Evolutionary conservation across 2,329 filamentous ascomycete species (phyloP), one percentile per base, ranked within the genome.

Genomic region (Alternaria tenuissima): DNA sequence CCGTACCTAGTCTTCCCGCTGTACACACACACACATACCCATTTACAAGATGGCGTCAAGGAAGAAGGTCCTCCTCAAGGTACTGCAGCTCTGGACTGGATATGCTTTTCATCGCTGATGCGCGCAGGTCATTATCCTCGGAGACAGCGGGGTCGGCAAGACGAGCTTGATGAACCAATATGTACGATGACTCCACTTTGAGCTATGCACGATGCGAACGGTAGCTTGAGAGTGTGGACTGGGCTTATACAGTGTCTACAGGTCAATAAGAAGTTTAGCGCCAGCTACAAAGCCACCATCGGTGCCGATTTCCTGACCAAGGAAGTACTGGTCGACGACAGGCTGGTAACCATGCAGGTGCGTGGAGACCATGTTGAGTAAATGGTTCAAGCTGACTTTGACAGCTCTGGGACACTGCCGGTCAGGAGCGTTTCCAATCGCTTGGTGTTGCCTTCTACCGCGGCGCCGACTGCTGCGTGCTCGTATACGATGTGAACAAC

Each of bases 91-190:
- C 20, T 9, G 7, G 4, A 2, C 5, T 6, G 11, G 18, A 43
- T 5, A n/a, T 34, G n/a, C 1, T 18, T 22, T 18, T 3, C 36
- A 7, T 28, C 3, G 44, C 68, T 75, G 53, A 75, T 54, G 61
- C 55, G 52, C 49, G 34, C 57, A 98, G 94, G 94, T 99, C 77
- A 99, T 99, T 77, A 98, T 99, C 82, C 90, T 99, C 72, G 95
- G 95, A 74, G 95, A 99, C 81, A 98, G 94, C 81, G 95, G 95
- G 83, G 95, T 99, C 65, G 95, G 95, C 80, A 99, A 99, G 87
- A 99, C 95, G 63, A 97, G 93, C 82, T 89, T 99, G 88, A 99
- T 99, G 95, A 99, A 99, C 84, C 95, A 99, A 98, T 99, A 98
- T 92, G 95, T 98, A 89, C 80, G 91, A 73, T 58, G 6, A 54